These are phyloP conservation scores for Fusarium citri DNA, from an alignment of 2,329 filamentous ascomycete species.

Conservation along the genomic window DNA sequence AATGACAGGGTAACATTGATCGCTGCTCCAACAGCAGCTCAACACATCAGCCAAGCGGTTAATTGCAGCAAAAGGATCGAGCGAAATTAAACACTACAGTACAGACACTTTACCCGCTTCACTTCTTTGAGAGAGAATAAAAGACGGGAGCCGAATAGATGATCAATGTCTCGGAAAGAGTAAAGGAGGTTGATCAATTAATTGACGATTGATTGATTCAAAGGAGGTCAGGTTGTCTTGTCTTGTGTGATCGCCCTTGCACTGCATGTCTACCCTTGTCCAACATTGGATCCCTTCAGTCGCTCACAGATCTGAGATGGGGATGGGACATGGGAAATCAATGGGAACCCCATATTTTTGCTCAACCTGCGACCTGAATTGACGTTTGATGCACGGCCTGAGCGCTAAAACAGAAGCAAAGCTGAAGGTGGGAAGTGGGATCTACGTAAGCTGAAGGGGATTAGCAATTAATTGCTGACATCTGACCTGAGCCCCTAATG, in stretches of 20 bases:
- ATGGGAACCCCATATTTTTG: background rate
- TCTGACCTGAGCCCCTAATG: background rate
- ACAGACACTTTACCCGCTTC: background rate
- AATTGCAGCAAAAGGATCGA: background rate
- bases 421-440: background rate
- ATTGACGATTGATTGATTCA: background rate
- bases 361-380: slow-evolving; percentile 2
- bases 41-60: background rate
- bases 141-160: slow-evolving; percentile 2
- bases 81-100: background rate
- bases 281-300: background rate
- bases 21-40: background rate
- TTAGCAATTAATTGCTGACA: slow-evolving; percentile 1
- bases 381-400: background rate
- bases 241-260: background rate
- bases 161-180: slow-evolving; percentile 13
- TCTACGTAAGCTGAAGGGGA: slow-evolving; percentile 1
- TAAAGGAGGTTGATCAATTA: slow-evolving; percentile 9
- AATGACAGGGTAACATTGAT: background rate
- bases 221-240: background rate
- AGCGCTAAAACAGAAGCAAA: slow-evolving; percentile 14
- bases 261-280: slow-evolving; percentile 5
- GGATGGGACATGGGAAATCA: background rate
- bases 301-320: slow-evolving; percentile 2
- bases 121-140: background rate